phyloP scores from a whole-genome alignment of 2,329 filamentous ascomycete genomes.

The Colletotrichum nymphaeae region DNA sequence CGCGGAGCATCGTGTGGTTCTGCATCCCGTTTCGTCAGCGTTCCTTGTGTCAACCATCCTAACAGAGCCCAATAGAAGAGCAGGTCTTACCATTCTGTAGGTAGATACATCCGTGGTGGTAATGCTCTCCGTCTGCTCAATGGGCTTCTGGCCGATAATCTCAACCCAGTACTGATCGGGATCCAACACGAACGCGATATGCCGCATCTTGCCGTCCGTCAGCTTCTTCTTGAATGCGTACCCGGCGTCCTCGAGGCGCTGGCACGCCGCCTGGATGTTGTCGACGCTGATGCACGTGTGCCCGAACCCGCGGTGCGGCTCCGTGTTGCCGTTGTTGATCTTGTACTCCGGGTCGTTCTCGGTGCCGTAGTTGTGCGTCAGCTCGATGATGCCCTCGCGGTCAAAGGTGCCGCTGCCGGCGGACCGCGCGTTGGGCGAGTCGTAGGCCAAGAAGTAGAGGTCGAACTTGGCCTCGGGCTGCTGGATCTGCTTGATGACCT shows the following conservation, averaged over 20 bases:
- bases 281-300: conserved; percentile 88
- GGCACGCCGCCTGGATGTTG: conserved; percentile 89
- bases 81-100: conserved; percentile 74
- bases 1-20: conserved; percentile 95
- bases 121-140: conserved; percentile 78
- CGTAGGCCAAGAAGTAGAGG: conserved; percentile 94
- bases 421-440: conserved; percentile 80
- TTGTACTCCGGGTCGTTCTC: conserved; percentile 86
- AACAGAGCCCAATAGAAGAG: not conserved
- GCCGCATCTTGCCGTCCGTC: conserved; percentile 84
- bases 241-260: conserved; percentile 88
- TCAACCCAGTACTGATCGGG: conserved; percentile 92
- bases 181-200: conserved; percentile 91
- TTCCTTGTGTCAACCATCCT: not conserved
- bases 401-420: conserved; percentile 79
- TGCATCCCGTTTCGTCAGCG: conserved; percentile 42
- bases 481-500: conserved; percentile 80
- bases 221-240: conserved; percentile 97
- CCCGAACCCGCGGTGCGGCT: conserved; percentile 85
- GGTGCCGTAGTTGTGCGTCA: conserved; percentile 88
- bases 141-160: conserved; percentile 77
- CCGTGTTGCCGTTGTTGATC: conserved; percentile 89
- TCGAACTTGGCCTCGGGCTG: conserved; percentile 93
- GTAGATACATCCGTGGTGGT: conserved; percentile 78
- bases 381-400: conserved; percentile 89